Evolutionary conservation across 106 monocot genomes (phyloP).

Genomic region (Dactylorhiza incarnata): DNA sequence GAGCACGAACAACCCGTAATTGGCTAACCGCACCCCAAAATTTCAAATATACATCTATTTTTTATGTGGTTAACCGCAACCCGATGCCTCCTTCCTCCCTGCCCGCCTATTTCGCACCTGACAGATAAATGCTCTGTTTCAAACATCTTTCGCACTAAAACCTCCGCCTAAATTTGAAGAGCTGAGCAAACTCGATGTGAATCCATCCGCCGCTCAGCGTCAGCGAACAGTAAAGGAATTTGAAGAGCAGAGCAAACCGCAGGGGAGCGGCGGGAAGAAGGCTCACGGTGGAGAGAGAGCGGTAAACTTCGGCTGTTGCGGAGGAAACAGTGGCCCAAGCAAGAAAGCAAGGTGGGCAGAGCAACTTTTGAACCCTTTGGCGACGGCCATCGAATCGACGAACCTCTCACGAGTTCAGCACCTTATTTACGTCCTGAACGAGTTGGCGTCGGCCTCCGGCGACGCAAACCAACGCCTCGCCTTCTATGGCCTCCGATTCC

Average conservation of each 20-base stretch:
- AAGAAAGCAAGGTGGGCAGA: constrained; percentile 70
- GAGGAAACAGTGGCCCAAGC: constrained; percentile 8
- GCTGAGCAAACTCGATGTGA: constrained; percentile 6
- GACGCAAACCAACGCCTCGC: constrained; percentile 74
- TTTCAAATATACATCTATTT: no score
- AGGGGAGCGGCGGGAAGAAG: constrained; percentile 9
- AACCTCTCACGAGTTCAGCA: constrained; percentile 51
- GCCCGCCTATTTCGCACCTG: no score
- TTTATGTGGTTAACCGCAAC: no score
- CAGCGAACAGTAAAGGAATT: neutral
- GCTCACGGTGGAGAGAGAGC: constrained; percentile 5
- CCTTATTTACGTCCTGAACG: constrained; percentile 53
- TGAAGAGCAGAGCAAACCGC: constrained; percentile 9
- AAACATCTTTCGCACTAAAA: no score
- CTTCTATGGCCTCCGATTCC: constrained; percentile 37
- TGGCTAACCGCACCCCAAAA: no score
- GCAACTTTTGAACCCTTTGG: constrained; percentile 61
- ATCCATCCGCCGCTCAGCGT: neutral
- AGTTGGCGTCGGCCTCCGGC: constrained; percentile 54
- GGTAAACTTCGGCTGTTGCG: neutral
- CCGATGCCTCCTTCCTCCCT: no score
- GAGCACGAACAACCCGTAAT: no score
- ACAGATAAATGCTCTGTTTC: no score
- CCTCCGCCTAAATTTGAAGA: no score
- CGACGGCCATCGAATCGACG: no score